phyloP scores from a whole-genome alignment of 2,329 filamentous ascomycete species.

The Fusarium denticulatum region DNA sequence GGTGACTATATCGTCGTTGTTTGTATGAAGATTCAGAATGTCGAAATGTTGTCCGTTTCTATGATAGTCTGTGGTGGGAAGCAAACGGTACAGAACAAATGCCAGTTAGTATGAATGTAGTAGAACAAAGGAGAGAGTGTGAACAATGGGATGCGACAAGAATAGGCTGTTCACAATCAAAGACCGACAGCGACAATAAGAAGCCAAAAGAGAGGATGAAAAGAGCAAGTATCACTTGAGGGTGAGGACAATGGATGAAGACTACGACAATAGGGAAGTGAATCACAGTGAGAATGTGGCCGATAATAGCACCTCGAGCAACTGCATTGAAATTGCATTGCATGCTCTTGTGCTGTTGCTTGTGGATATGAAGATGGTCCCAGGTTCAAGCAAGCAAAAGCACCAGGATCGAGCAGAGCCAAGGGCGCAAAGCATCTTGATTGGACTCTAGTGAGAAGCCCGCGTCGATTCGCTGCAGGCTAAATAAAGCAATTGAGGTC shows the following conservation, averaged over 20 bases:
- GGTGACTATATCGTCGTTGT: slow-evolving; percentile 3
- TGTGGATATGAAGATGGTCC: slow-evolving; percentile 16
- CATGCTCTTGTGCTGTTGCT: background rate
- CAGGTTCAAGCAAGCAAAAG: slow-evolving; percentile 26
- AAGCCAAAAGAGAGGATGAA: slow-evolving; percentile 1
- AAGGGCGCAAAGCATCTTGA: slow-evolving; percentile 35
- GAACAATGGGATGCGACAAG: slow-evolving; percentile 18
- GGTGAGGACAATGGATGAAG: slow-evolving; percentile 16
- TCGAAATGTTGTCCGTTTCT: background rate
- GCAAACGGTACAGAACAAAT: slow-evolving; percentile 10
- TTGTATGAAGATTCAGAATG: background rate
- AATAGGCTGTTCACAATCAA: slow-evolving; percentile 14
- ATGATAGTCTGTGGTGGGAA: slow-evolving; percentile 7
- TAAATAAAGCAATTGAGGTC: slow-evolving; percentile 43
- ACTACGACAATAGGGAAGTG: slow-evolving; percentile 10
- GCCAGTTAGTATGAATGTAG: slow-evolving; percentile 13
- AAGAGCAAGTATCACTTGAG: slow-evolving; percentile 2
- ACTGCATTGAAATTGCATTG: slow-evolving; percentile 27
- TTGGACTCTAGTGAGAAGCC: slow-evolving; percentile 34
- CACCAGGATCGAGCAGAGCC: slow-evolving; percentile 29
- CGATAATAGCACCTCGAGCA: slow-evolving; percentile 23
- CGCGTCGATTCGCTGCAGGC: slow-evolving; percentile 35
- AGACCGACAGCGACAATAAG: slow-evolving; percentile 5
- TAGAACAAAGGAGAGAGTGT: slow-evolving; percentile 39
- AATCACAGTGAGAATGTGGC: slow-evolving; percentile 27